Base-by-base conservation (phyloP, 176 grass and related monocot species). In the Triticum aestivum region DNA sequence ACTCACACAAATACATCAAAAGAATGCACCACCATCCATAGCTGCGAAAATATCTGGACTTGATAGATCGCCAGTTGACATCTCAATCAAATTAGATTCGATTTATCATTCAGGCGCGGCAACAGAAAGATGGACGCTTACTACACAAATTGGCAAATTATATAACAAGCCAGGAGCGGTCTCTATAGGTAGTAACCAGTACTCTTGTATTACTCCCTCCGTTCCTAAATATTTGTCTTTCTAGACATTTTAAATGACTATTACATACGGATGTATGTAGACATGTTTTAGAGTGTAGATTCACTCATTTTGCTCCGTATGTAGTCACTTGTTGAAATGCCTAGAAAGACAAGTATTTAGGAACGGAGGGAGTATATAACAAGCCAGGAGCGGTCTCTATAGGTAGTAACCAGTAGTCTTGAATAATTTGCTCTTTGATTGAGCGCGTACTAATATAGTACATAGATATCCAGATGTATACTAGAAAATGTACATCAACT, bases 401-500 rank as follows among this genome's bases (percentile, higher is more conserved):
- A 54, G 41, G 59, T 64, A 42, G 35, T 64, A 59, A 59, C 80
- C 81, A 38, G 20, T 71, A 73, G 23, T 62, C 13, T 18, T 52
- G 65, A 82, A 47, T 61, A 45, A 26, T 71, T 38, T 78, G 20
- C 79, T 32, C 14, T 21, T 76, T 15, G 3, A 65, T 23, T 54
- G 56, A 56, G 69, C 24, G 3, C 14, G 49, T 62, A 61, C 62
- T 83, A 42, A 84, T 66, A 87, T 73, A 79, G 44, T 74, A 79
- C 80, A 75, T 74, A 74, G 66, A 84, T 62, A 84, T 54, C 61
- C 66, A 81, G 81, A 69, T 59, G 69, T 80, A 81, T 75, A 68
- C 85, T 62, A 69, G 75, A 81, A 85, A 80, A 91, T 91, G 78
- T 81, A 88, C 83, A 90, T 76, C 72, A 68, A 84, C 70, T 77